A percentile compares a stretch with the other conserved stretches of the same genome.
These are phyloP conservation scores for Candida gorgasii DNA, from an alignment of 805 yeast species.

Conservation along the genomic window DNA sequence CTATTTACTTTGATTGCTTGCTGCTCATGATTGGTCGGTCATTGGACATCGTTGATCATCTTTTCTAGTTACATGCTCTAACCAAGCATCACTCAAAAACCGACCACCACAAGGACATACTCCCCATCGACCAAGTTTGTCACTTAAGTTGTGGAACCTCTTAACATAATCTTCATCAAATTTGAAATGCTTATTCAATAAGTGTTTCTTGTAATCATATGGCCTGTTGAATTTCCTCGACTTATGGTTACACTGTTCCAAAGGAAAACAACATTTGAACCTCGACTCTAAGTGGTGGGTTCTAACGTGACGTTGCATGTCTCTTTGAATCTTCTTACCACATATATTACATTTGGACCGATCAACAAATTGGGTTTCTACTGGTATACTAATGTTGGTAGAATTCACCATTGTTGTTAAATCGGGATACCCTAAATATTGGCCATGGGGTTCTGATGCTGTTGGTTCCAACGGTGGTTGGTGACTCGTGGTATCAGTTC, in stretches of 20 bases:
- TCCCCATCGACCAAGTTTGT: conserved; percentile 53
- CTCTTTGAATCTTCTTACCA: conserved; percentile 55
- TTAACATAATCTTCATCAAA: conserved; percentile 50
- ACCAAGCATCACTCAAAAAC: conserved; percentile 35
- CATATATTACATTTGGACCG: conserved; percentile 51
- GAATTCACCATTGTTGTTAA: conserved; percentile 41
- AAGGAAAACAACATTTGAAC: conserved; percentile 59
- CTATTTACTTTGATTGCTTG: no score
- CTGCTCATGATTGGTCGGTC: background rate
- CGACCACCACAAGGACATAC: conserved; percentile 46
- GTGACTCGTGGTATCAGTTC: background rate
- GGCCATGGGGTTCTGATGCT: background rate
- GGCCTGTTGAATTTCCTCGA: conserved; percentile 66
- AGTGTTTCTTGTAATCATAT: conserved; percentile 66
- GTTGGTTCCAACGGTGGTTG: no score
- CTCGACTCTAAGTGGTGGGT: conserved; percentile 60
- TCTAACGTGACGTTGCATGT: conserved; percentile 61
- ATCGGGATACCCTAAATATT: conserved; percentile 29
- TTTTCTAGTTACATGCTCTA: conserved; percentile 32
- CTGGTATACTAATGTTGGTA: conserved; percentile 33
- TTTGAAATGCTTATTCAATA: conserved; percentile 58
- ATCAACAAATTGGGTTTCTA: conserved; percentile 41
- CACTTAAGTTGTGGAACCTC: conserved; percentile 50
- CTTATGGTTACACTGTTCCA: conserved; percentile 55
- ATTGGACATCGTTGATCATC: conserved; percentile 3